phyloP scores from a whole-genome alignment of 2,329 filamentous ascomycete genomes.

The Penicillium psychrosexuale region DNA sequence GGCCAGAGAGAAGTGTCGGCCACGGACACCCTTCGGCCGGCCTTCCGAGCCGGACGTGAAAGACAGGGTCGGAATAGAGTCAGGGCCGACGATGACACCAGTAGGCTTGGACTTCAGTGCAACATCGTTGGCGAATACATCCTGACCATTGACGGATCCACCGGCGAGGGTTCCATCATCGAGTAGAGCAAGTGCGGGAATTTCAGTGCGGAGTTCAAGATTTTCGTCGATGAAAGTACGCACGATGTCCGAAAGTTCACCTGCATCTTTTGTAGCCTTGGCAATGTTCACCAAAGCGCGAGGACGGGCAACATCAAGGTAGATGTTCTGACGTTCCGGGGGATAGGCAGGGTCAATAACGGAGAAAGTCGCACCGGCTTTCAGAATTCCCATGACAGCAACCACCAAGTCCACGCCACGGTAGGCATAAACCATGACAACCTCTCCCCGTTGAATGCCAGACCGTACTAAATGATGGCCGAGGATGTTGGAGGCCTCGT shows the following conservation, averaged over 20 bases:
- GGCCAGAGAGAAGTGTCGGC: conserved; percentile 79
- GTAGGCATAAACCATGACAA: conserved; percentile 90
- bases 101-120: conserved; percentile 57
- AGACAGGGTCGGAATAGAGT: conserved; percentile 71
- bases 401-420: conserved; percentile 74
- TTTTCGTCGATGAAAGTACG: conserved; percentile 69
- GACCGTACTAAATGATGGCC: conserved; percentile 73
- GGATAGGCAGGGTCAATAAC: conserved; percentile 79
- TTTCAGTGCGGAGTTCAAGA: conserved; percentile 66
- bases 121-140: conserved; percentile 60
- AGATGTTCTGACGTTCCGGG: conserved; percentile 74
- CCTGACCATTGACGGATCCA: conserved; percentile 62
- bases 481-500: conserved; percentile 76
- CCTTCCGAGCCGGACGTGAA: conserved; percentile 75
- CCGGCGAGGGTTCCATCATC: conserved; percentile 72
- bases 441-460: conserved; percentile 74
- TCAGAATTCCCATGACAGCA: conserved; percentile 72
- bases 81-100: conserved; percentile 77
- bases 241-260: conserved; percentile 59
- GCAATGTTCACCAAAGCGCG: conserved; percentile 69
- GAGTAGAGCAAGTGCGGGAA: conserved; percentile 69
- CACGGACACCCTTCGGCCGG: conserved; percentile 79
- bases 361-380: conserved; percentile 59
- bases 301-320: conserved; percentile 75
- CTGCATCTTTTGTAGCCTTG: conserved; percentile 66